phyloP scores from a whole-genome alignment of 176 grass and related monocot genomes.

The Saccharum officinarum region DNA sequence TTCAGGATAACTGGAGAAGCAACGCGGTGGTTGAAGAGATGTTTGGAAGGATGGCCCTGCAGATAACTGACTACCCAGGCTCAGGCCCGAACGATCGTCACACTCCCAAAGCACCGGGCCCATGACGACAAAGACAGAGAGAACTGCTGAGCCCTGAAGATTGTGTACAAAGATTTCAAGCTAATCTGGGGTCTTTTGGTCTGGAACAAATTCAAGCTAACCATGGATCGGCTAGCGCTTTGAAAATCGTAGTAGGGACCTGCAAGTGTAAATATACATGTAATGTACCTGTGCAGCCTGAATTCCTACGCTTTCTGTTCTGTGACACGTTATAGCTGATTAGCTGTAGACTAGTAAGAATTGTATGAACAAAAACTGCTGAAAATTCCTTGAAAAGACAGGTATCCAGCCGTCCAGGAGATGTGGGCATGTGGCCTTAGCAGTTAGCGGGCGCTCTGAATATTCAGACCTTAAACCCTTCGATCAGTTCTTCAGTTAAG shows the following conservation, averaged over 20 bases:
- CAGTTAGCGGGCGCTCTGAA: neutral
- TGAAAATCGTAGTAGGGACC: neutral
- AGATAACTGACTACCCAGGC: conserved; percentile 55
- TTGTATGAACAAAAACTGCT: neutral
- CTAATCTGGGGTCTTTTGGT: neutral
- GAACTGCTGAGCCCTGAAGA: neutral
- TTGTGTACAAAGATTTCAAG: conserved; percentile 20
- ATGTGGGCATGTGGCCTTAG: neutral
- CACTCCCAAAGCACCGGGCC: conserved; percentile 57
- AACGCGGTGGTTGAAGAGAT: conserved; percentile 35
- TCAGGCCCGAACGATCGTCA: conserved; percentile 60
- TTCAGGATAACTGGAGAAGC: conserved; percentile 28
- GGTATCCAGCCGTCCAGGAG: neutral
- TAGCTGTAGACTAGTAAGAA: neutral
- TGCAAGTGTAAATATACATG: conserved; percentile 38
- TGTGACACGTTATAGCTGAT: too few species aligned
- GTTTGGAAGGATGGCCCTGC: conserved; percentile 55
- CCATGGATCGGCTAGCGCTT: neutral
- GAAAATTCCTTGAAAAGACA: neutral
- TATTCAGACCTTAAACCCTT: neutral
- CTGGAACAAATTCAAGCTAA: neutral
- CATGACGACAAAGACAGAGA: conserved; percentile 8
- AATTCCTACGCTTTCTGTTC: too few species aligned
- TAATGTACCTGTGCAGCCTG: neutral
- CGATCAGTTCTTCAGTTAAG: neutral